A percentile compares a stretch with the other conserved stretches of the same genome.
Evolutionary conservation across 257 asterid species (phyloP).

Genomic region (Solanum peruvianum): DNA sequence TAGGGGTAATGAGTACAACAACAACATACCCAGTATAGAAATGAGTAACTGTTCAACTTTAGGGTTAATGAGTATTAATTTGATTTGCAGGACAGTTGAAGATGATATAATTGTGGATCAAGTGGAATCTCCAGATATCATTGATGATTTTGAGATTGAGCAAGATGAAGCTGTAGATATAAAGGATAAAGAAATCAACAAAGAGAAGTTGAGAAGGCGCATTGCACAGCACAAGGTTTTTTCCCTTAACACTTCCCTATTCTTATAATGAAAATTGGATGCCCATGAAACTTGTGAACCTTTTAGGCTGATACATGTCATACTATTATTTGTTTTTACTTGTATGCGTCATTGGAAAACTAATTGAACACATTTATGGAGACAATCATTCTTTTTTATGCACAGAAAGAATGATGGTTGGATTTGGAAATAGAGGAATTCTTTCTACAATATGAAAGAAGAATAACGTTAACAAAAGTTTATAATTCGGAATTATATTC

Average conservation of each 20-base stretch:
- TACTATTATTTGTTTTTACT: background rate
- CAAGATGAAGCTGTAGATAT: slow-evolving; percentile 75
- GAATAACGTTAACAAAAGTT: background rate
- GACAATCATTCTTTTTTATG: background rate
- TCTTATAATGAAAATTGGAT: background rate
- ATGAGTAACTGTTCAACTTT: background rate
- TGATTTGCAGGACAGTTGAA: slow-evolving; percentile 69
- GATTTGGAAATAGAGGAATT: background rate
- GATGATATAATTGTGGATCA: slow-evolving; percentile 77
- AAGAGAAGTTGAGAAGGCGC: slow-evolving; percentile 79
- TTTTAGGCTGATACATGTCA: background rate
- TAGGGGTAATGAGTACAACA: background rate
- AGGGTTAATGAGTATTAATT: background rate
- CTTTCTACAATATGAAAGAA: background rate
- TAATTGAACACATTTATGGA: background rate
- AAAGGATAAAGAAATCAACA: slow-evolving; percentile 80
- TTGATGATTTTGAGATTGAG: slow-evolving; percentile 89
- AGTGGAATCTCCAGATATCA: slow-evolving; percentile 69
- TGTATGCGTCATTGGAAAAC: background rate
- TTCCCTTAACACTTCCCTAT: background rate
- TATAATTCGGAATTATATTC: background rate
- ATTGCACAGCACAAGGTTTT: slow-evolving; percentile 69
- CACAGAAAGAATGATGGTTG: background rate
- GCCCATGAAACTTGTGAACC: background rate
- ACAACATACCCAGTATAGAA: background rate